A percentile compares a stretch with the other conserved stretches of the same genome.
Conservation (phyloP, 331 rosid genomes). For the Acacia pycnantha region DNA sequence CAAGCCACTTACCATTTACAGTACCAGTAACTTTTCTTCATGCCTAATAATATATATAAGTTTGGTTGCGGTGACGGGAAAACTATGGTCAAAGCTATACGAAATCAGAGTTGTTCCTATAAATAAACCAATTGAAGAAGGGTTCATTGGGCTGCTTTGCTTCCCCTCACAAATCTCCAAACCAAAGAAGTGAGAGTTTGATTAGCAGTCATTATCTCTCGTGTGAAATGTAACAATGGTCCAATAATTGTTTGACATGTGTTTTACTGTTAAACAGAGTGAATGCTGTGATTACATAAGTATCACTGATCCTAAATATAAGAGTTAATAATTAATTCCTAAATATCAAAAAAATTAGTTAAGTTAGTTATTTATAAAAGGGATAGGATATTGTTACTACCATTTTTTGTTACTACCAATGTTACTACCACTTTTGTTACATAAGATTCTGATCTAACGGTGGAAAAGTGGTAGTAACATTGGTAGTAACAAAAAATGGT, state of each 20-base stretch:
- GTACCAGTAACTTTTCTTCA: no score
- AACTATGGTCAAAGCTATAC: conserved; percentile 57
- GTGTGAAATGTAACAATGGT: not conserved
- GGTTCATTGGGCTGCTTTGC: conserved; percentile 43
- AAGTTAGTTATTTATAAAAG: no score
- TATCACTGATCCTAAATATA: not conserved
- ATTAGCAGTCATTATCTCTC: not conserved
- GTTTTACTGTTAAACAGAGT: not conserved
- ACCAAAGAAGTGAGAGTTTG: not conserved
- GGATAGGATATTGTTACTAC: no score
- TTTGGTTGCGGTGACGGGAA: conserved; percentile 54
- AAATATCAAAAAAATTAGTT: no score
- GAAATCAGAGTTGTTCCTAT: conserved; percentile 44
- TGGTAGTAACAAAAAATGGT: no score
- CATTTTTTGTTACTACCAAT: no score
- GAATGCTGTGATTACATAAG: not conserved
- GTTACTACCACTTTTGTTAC: no score
- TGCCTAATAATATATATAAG: no score
- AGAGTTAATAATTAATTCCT: not conserved
- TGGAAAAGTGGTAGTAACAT: no score
- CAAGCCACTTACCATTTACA: not conserved
- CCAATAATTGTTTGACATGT: not conserved
- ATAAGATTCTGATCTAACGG: no score
- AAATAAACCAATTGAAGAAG: conserved; percentile 25
- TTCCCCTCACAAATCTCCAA: conserved; percentile 13